Evolutionary conservation across 345 rosid genomes (phyloP), one percentile per base, ranked within the genome.

Genomic region (Schrenkiella parvula): DNA sequence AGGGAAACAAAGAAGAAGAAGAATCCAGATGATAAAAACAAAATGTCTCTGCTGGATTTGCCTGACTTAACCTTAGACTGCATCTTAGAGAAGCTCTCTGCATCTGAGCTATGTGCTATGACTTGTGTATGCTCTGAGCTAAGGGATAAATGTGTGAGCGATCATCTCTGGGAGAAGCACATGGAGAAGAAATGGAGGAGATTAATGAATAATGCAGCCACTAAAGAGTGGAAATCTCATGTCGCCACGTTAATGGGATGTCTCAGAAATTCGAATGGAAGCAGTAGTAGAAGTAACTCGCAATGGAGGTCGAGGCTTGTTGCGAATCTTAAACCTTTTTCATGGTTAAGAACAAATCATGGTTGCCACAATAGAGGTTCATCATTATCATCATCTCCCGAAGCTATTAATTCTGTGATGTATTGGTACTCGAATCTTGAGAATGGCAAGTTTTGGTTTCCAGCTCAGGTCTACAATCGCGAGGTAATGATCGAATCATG

Each of bases 401-500:
- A 67, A 41, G 82, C 86, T 29, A 68, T 59, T 29, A 80, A 81
- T 80, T 89, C 97, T 55, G 65, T 83, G 47, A 87, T 89, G 90
- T 72, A 88, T 38, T 80, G 85, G 85, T 93, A 89, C 71, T 82
- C 88, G 12, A 82, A 90, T 37, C 90, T 93, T 37, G 95, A 93
- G 68, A 87, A 66, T 39, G 98, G 98, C 66, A 78, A 81, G 78
- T 85, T 88, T 56, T 80, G 90, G 89, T 91, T 91, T 72, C 97
- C 97, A 4, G 97, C 90, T 72, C 98, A 93, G 61, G 95, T 91
- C 76, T 91, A 82, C 60, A 93, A 93, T 47, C 84, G 97, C 0
- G 97, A 91, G 97, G 98, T 93, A 83, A 75, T 46, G 35, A 18
- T 35, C 12, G 6, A 55, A 42, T 46, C 28, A 32, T 39, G 10